Conservation (phyloP, 2,329 filamentous ascomycete species). For the Aspergillus calidoustus region DNA sequence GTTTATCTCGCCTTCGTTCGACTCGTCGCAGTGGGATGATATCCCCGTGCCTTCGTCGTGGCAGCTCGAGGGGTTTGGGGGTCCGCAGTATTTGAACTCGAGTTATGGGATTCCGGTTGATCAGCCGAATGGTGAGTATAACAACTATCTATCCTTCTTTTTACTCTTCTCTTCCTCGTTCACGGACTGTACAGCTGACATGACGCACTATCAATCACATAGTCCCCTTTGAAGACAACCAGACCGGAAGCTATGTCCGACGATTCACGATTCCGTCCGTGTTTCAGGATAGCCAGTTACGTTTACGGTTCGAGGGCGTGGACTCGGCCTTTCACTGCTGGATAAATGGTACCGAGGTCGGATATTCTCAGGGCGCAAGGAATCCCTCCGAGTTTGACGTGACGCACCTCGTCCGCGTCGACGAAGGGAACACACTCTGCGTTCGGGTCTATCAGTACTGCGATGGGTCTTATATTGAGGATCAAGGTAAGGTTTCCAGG, state of each 20-base stretch:
- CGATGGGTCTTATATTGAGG: constrained; percentile 71
- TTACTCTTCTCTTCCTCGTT: not conserved
- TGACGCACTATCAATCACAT: not conserved
- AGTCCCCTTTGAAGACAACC: constrained; percentile 63
- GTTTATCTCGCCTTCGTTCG: not conserved
- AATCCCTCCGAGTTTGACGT: constrained; percentile 74
- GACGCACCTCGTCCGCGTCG: constrained; percentile 54
- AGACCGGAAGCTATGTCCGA: constrained; percentile 66
- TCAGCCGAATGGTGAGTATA: constrained; percentile 54
- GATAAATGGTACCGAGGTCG: constrained; percentile 67
- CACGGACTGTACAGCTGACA: not conserved
- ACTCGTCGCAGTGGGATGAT: constrained; percentile 1
- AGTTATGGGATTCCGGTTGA: constrained; percentile 68
- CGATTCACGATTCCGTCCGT: constrained; percentile 58
- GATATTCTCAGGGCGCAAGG: constrained; percentile 70
- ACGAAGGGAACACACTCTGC: constrained; percentile 57
- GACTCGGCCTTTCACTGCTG: constrained; percentile 73
- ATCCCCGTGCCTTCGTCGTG: constrained; percentile 70
- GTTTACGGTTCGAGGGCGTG: constrained; percentile 72
- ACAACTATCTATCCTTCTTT: too few species aligned
- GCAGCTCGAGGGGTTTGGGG: constrained; percentile 71
- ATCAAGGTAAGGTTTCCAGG: constrained; percentile 43
- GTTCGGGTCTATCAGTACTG: constrained; percentile 74
- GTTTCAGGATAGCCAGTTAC: constrained; percentile 56
- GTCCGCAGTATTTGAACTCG: constrained; percentile 72